A percentile compares a stretch with the other conserved stretches of the same genome.
phyloP scores from a whole-genome alignment of 2,329 filamentous ascomycete genomes.

The Colletotrichum sp. region DNA sequence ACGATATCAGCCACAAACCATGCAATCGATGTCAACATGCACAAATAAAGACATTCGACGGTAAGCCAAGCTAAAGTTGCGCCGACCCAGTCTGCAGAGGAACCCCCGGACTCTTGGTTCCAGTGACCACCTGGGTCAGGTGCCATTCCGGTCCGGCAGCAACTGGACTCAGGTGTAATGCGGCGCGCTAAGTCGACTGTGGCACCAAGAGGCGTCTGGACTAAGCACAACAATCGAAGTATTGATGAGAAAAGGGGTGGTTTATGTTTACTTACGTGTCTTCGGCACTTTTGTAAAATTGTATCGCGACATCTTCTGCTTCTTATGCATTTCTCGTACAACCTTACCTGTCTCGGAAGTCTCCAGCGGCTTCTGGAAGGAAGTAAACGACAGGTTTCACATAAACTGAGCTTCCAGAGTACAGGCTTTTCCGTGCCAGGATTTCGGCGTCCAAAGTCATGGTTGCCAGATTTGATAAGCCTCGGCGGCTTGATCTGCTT shows the following conservation, averaged over 20 bases:
- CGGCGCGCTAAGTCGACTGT: neutral
- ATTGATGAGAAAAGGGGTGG: too few relatives aligned
- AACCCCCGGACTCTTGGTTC: neutral
- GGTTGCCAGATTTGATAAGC: neutral
- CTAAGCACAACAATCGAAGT: neutral
- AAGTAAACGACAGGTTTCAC: neutral
- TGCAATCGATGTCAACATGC: neutral
- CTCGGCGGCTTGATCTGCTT: neutral
- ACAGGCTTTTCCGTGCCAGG: neutral
- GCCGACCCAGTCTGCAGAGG: neutral
- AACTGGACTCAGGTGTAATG: neutral
- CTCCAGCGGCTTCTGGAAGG: neutral
- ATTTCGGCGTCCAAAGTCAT: neutral
- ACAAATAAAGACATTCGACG: neutral
- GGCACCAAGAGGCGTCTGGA: neutral
- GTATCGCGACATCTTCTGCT: neutral
- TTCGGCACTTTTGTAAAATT: neutral
- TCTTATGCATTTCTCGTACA: neutral
- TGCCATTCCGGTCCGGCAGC: neutral
- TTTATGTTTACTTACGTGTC: too few relatives aligned
- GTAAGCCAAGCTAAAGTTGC: neutral
- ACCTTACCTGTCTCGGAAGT: neutral
- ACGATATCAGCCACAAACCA: neutral
- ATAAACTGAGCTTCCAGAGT: neutral
- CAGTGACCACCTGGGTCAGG: neutral